A percentile compares a stretch with the other conserved stretches of the same genome.
Conservation (phyloP, 805 yeast species). For the Peterozyma xylosa region DNA sequence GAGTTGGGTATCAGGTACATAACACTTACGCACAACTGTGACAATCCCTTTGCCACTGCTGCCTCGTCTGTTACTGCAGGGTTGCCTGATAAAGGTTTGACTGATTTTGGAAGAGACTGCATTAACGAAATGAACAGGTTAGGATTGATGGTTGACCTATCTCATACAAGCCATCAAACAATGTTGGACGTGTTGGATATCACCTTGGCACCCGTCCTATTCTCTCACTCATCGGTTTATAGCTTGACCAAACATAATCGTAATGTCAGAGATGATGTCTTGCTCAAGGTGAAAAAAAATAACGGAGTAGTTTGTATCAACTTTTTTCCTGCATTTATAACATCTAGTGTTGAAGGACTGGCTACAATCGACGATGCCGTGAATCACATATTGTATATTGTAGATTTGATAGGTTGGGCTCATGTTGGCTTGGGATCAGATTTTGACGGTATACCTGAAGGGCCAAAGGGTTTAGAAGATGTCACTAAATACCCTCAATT, state of each 20-base stretch:
- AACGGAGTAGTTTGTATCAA: constrained; percentile 42
- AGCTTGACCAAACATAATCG: constrained; percentile 32
- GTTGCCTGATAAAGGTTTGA: constrained; percentile 34
- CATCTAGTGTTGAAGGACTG: constrained; percentile 8
- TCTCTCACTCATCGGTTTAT: constrained; percentile 41
- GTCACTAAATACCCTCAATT: constrained; percentile 48
- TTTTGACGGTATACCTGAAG: constrained; percentile 43
- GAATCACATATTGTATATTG: constrained; percentile 34
- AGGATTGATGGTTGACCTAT: constrained; percentile 45
- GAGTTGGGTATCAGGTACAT: constrained; percentile 47
- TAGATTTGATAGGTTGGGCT: constrained; percentile 30
- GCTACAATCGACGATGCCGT: constrained; percentile 41
- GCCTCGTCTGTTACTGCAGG: constrained; percentile 41
- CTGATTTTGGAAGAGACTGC: constrained; percentile 31
- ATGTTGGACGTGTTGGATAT: constrained; percentile 35
- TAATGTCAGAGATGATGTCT: constrained; percentile 41
- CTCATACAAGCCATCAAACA: constrained; percentile 40
- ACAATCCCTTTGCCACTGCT: constrained; percentile 51
- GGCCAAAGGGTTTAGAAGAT: constrained; percentile 45
- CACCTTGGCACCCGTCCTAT: constrained; percentile 38
- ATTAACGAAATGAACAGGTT: constrained; percentile 42
- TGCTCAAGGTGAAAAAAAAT: constrained; percentile 27
- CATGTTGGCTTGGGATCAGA: constrained; percentile 44
- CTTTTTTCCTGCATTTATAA: constrained; percentile 34
- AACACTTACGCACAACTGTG: constrained; percentile 49